Evolutionary conservation across 179 eudicot genomes (phyloP).

Genomic region (Pouteria campechiana): DNA sequence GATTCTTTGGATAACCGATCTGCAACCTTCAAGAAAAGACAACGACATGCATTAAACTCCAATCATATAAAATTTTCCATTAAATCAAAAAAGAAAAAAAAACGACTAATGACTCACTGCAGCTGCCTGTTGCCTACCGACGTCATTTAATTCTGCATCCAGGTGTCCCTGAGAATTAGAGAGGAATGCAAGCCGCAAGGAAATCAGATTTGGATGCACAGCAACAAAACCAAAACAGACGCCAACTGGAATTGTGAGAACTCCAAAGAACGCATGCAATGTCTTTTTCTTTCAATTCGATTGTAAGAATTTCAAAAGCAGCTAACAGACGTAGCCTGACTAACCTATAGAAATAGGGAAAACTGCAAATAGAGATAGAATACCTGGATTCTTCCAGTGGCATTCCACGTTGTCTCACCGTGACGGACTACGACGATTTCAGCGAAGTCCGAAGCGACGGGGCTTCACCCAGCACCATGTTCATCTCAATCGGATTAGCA

Average conservation of each 20-base stretch:
- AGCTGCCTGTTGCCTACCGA: conserved; percentile 71
- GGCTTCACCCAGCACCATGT: no score
- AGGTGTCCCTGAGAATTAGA: conserved; percentile 55
- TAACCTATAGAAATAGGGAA: neutral
- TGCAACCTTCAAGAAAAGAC: conserved; percentile 48
- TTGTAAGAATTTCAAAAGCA: no score
- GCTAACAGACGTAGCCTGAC: neutral
- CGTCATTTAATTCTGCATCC: conserved; percentile 80
- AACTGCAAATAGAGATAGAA: no score
- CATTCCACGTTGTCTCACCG: conserved; percentile 93
- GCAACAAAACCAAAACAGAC: neutral
- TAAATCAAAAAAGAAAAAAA: neutral
- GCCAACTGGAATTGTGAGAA: neutral
- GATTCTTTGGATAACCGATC: conserved; percentile 58
- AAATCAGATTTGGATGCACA: neutral
- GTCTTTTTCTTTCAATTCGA: no score
- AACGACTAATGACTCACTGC: conserved; percentile 40
- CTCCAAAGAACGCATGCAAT: no score
- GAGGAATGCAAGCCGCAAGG: neutral
- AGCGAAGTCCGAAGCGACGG: conserved; percentile 17
- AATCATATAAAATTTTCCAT: no score
- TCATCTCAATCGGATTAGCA: no score
- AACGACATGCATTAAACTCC: no score
- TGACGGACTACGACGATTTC: conserved; percentile 78
- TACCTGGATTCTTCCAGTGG: conserved; percentile 74